Conservation (phyloP, 345 rosid genomes). For the Melastoma malabathricum region DNA sequence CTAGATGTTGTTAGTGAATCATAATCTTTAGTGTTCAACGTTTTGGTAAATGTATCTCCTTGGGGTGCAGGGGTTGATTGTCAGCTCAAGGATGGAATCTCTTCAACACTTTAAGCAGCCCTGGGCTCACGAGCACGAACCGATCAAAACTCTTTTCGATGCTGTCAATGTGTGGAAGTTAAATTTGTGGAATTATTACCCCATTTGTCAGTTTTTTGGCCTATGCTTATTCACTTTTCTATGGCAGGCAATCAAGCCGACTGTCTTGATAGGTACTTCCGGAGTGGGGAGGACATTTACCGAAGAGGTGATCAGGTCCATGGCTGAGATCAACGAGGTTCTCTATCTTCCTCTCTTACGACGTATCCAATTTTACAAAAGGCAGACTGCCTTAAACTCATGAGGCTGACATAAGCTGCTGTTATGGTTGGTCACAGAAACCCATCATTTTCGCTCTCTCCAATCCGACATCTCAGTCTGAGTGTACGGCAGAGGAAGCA, state of each 20-base stretch:
- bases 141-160: constrained; percentile 46
- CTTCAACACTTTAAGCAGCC: constrained; percentile 95
- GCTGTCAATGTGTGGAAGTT: constrained; percentile 50
- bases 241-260: constrained; percentile 71
- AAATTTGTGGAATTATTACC: no score
- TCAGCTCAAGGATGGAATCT: constrained; percentile 52
- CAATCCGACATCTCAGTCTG: constrained; percentile 92
- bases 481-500: constrained; percentile 96
- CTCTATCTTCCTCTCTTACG: constrained; percentile 5
- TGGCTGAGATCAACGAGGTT: constrained; percentile 77
- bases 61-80: constrained; percentile 59
- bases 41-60: no score
- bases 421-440: constrained; percentile 34
- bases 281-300: constrained; percentile 92
- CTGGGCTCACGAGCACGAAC: constrained; percentile 86
- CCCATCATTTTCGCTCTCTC: constrained; percentile 91
- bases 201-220: no score
- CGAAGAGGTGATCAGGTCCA: constrained; percentile 74
- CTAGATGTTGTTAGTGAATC: not conserved
- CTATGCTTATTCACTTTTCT: no score
- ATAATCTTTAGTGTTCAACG: no score
- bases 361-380: no score
- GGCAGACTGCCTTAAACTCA: no score
- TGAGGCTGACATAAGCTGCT: constrained; percentile 1
- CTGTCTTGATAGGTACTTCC: constrained; percentile 84